These are phyloP conservation scores for Prunus salicina DNA, from an alignment of 306 rosid genomes.

Conservation along the genomic window DNA sequence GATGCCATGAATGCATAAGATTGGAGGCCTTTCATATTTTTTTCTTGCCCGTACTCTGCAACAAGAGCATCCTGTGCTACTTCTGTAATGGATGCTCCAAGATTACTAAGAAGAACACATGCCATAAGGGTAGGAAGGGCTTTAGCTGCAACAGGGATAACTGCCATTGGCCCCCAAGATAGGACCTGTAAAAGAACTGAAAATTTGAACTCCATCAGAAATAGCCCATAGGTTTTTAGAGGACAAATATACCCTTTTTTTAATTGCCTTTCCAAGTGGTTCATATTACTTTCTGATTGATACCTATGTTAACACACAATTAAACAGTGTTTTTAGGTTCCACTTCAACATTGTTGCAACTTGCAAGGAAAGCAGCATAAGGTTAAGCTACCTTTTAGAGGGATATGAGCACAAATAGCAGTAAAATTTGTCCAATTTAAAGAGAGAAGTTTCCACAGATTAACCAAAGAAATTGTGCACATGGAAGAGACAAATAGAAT, in stretches of 20 bases:
- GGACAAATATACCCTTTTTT: not conserved
- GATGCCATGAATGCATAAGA: conserved; percentile 85
- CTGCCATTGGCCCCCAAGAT: conserved; percentile 76
- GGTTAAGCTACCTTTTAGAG: not conserved
- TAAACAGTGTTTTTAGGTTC: not conserved
- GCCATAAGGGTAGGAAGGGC: conserved; percentile 57
- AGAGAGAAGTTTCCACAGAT: not conserved
- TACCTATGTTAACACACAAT: not conserved
- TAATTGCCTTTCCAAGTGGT: not conserved
- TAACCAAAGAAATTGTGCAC: not conserved
- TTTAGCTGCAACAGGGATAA: conserved; percentile 51
- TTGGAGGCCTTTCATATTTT: conserved; percentile 65
- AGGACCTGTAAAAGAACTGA: conserved; percentile 80
- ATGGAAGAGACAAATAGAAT: not conserved
- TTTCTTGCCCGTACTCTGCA: conserved; percentile 73
- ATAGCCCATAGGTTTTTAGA: not conserved
- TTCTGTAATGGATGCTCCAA: conserved; percentile 88
- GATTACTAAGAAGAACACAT: conserved; percentile 70
- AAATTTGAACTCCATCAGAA: conserved; percentile 34
- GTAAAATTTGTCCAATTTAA: not conserved
- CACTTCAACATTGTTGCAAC: not conserved
- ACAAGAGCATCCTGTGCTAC: conserved; percentile 94
- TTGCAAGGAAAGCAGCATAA: not conserved
- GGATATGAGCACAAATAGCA: not conserved
- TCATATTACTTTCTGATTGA: not conserved